Conservation (phyloP, 2,329 filamentous ascomycete species). For the Pseudogymnoascus sp. region DNA sequence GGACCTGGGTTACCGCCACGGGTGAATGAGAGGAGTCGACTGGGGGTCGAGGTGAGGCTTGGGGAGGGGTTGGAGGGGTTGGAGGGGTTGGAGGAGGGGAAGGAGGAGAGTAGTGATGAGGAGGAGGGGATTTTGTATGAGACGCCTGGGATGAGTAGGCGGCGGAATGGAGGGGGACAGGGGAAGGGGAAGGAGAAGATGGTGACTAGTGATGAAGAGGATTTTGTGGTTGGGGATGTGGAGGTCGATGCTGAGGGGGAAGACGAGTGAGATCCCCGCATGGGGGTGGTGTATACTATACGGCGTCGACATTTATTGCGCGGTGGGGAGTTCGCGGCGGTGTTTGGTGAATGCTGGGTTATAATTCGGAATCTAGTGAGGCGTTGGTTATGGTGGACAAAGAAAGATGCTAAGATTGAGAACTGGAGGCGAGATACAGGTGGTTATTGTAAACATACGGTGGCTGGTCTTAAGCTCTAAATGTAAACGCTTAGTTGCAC, state of each 20-base stretch:
- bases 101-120: conserved; percentile 9
- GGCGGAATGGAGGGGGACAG: conserved; percentile 15
- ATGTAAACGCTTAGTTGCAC: background rate
- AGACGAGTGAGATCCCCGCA: conserved; percentile 13
- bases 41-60: conserved; percentile 26
- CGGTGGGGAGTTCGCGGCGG: background rate
- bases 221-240: conserved; percentile 26
- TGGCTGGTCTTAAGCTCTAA: background rate
- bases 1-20: conserved; percentile 54
- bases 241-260: conserved; percentile 23
- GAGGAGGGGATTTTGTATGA: conserved; percentile 23
- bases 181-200: conserved; percentile 13
- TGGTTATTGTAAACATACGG: conserved; percentile 3
- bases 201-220: conserved; percentile 19
- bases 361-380: background rate
- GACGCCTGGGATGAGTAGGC: conserved; percentile 16
- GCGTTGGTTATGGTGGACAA: background rate
- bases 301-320: conserved; percentile 2
- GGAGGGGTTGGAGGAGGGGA: conserved; percentile 12
- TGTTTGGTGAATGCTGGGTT: conserved; percentile 1
- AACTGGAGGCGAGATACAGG: background rate
- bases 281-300: background rate
- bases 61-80: conserved; percentile 17
- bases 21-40: conserved; percentile 23
- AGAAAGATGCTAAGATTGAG: background rate